Evolutionary conservation across 2,329 filamentous ascomycete genomes (phyloP).

Genomic region (Xylariaceae sp.): DNA sequence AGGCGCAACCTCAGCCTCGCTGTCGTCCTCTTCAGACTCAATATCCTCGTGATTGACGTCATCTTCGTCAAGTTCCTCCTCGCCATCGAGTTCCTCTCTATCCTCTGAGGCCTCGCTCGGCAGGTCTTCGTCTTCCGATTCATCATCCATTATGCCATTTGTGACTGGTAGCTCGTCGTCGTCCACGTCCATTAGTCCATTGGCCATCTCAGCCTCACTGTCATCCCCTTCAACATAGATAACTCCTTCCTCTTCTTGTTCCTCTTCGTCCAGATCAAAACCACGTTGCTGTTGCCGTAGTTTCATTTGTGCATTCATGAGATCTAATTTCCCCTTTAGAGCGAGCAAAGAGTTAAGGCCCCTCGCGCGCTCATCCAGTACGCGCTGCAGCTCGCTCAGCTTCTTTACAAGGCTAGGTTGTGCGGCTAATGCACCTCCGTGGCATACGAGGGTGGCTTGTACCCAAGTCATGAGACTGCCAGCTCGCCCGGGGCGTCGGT

Average conservation of each 20-base stretch:
- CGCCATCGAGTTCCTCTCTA: conserved; percentile 54
- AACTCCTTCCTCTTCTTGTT: conserved; percentile 68
- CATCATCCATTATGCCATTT: conserved; percentile 60
- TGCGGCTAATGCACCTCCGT: conserved; percentile 87
- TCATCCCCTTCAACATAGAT: conserved; percentile 89
- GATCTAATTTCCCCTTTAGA: conserved; percentile 93
- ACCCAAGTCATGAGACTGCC: conserved; percentile 94
- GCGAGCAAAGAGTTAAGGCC: conserved; percentile 82
- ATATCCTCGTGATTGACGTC: conserved; percentile 66
- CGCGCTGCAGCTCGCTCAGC: conserved; percentile 79
- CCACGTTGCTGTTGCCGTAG: conserved; percentile 72
- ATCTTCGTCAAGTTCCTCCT: conserved; percentile 61
- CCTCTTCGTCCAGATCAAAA: conserved; percentile 58
- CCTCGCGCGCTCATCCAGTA: conserved; percentile 83
- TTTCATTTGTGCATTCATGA: conserved; percentile 89
- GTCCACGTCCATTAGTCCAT: conserved; percentile 57
- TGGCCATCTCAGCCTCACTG: conserved; percentile 54
- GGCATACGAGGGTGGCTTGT: conserved; percentile 90
- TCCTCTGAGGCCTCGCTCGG: conserved; percentile 48
- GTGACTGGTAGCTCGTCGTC: conserved; percentile 63
- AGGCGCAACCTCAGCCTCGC: conserved; percentile 55
- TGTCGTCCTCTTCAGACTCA: conserved; percentile 63
- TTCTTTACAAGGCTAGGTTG: conserved; percentile 83
- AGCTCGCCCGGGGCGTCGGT: conserved; percentile 85
- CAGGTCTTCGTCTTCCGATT: conserved; percentile 65